Evolutionary conservation across 2,329 filamentous ascomycete species (phyloP).

Genomic region (Trichoderma lentiforme): DNA sequence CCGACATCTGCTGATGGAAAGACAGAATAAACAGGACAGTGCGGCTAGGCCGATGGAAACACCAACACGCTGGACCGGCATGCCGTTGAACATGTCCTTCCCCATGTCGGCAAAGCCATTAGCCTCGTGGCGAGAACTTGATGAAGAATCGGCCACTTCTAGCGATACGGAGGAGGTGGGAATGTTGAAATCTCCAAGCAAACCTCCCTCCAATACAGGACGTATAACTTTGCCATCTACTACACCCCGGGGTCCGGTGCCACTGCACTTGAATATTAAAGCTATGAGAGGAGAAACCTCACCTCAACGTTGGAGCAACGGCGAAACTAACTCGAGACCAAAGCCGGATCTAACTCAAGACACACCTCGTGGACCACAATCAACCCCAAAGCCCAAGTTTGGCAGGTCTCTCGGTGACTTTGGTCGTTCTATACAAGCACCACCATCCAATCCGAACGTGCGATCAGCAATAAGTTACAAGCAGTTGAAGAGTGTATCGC

Average conservation of each 20-base stretch:
- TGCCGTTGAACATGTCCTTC: conserved; percentile 37
- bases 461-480: neutral
- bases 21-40: conserved; percentile 24
- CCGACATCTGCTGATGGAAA: conserved; percentile 25
- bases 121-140: conserved; percentile 31
- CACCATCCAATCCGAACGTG: neutral
- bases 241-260: conserved; percentile 25
- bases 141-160: conserved; percentile 26
- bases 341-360: neutral
- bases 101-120: conserved; percentile 29
- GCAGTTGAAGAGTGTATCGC: neutral
- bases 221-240: conserved; percentile 20
- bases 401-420: neutral
- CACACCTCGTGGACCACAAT: neutral
- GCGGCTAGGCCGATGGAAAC: conserved; percentile 34
- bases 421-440: neutral
- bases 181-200: conserved; percentile 14
- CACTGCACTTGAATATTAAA: conserved; percentile 17
- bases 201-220: neutral
- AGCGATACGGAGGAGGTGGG: conserved; percentile 10
- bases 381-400: neutral
- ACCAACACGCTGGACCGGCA: conserved; percentile 47
- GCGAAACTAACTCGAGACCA: neutral
- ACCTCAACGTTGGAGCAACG: neutral
- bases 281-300: neutral